Evolutionary conservation across 129 eudicot species (phyloP).

Genomic region (Apium graveolens): DNA sequence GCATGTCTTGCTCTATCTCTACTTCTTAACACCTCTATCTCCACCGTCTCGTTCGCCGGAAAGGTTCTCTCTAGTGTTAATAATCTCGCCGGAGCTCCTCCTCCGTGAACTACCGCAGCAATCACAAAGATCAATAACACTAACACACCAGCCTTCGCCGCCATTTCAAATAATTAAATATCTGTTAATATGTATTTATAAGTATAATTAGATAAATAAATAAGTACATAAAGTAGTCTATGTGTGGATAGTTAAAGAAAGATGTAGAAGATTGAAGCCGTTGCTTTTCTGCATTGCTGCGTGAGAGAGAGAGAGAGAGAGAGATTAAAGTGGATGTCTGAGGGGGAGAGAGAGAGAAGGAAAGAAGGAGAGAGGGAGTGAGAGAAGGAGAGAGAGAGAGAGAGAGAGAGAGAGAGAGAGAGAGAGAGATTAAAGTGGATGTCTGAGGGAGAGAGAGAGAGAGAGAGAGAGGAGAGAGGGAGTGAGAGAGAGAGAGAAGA

Average conservation of each 20-base stretch:
- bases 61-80: conserved; percentile 68
- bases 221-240: not conserved
- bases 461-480: conserved; percentile 6
- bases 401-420: not conserved
- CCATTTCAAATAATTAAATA: not conserved
- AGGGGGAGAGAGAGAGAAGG: too few species aligned
- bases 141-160: conserved; percentile 24
- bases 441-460: conserved; percentile 5
- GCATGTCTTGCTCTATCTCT: conserved; percentile 74
- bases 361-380: conserved; percentile 2
- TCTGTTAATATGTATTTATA: too few species aligned
- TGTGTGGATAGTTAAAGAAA: not conserved
- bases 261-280: conserved; percentile 16
- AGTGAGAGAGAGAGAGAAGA: too few species aligned
- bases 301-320: not conserved
- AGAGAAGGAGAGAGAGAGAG: not conserved
- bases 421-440: not conserved
- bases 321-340: too few species aligned
- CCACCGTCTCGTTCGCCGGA: conserved; percentile 53
- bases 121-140: conserved; percentile 20
- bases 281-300: conserved; percentile 25
- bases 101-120: conserved; percentile 26
- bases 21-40: conserved; percentile 40
- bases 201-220: too few species aligned
- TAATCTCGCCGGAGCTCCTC: conserved; percentile 30